Conservation (phyloP, 2,329 filamentous ascomycete species). For the Dendrostoma leiphaemia region DNA sequence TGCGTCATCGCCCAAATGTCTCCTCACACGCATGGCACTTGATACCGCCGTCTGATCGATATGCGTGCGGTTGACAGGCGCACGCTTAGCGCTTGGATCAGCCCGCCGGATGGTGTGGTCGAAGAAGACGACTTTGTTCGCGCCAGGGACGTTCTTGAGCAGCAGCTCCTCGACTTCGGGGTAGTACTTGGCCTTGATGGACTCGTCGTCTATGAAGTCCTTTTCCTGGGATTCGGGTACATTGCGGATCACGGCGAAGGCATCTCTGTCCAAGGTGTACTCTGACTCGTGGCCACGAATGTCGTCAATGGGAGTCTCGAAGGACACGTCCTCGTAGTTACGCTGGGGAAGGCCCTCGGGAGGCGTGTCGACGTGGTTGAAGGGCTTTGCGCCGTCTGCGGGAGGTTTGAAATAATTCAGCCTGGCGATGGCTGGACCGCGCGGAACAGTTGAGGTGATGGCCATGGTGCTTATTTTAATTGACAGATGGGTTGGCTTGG, state of each 20-base stretch:
- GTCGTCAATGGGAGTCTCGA: slow-evolving; percentile 53
- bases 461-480: slow-evolving; percentile 33
- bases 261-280: slow-evolving; percentile 41
- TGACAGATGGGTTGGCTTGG: background rate
- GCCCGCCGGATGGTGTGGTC: slow-evolving; percentile 84
- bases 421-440: slow-evolving; percentile 60
- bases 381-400: slow-evolving; percentile 56
- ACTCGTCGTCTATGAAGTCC: slow-evolving; percentile 66
- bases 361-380: slow-evolving; percentile 65
- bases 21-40: slow-evolving; percentile 63
- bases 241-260: slow-evolving; percentile 65
- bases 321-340: slow-evolving; percentile 57
- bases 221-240: slow-evolving; percentile 55
- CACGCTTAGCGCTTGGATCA: slow-evolving; percentile 54
- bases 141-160: slow-evolving; percentile 63
- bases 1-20: slow-evolving; percentile 66
- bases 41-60: slow-evolving; percentile 77
- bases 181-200: slow-evolving; percentile 74
- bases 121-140: slow-evolving; percentile 69
- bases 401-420: slow-evolving; percentile 67
- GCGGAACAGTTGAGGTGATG: slow-evolving; percentile 39
- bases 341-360: slow-evolving; percentile 59
- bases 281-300: slow-evolving; percentile 19
- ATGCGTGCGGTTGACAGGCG: slow-evolving; percentile 71
- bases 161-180: slow-evolving; percentile 77